These are phyloP conservation scores for Salix koriyanagi DNA, from an alignment of 345 rosid genomes.

Conservation along the genomic window DNA sequence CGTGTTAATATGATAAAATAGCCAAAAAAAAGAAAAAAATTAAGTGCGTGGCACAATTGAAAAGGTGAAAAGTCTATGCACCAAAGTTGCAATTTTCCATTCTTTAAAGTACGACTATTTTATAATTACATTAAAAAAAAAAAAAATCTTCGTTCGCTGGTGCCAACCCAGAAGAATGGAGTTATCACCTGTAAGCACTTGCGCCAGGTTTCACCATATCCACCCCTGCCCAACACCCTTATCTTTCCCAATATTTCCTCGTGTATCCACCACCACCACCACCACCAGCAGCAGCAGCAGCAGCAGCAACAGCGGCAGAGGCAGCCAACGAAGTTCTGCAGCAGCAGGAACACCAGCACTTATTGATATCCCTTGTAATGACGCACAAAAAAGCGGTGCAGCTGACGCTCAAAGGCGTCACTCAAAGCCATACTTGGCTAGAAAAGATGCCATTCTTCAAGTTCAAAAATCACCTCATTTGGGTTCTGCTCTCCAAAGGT, in stretches of 20 bases:
- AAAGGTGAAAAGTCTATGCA: too few species aligned
- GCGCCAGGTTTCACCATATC: conserved; percentile 20
- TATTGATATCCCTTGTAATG: neutral
- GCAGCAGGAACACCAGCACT: conserved; percentile 8
- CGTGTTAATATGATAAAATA: too few species aligned
- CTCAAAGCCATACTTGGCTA: conserved; percentile 48
- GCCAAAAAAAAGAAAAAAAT: too few species aligned
- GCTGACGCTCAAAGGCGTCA: conserved; percentile 30
- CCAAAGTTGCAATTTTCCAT: too few species aligned
- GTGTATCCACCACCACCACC: conserved; percentile 7
- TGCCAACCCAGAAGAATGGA: conserved; percentile 32
- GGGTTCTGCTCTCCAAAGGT: conserved; percentile 58
- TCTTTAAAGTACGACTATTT: too few species aligned
- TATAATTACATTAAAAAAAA: too few species aligned
- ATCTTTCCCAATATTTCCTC: conserved; percentile 26
- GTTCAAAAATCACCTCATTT: conserved; percentile 57
- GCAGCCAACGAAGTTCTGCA: conserved; percentile 3
- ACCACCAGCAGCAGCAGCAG: neutral
- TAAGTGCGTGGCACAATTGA: too few species aligned
- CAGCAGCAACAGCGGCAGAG: neutral
- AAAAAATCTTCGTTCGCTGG: too few species aligned
- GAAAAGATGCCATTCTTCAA: conserved; percentile 64
- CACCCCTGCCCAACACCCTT: conserved; percentile 15
- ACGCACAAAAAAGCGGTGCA: neutral
- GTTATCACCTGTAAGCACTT: conserved; percentile 28